These are phyloP conservation scores for Tricholoma hemisulphureum DNA, from an alignment of 768 basidiomycete species.

Conservation along the genomic window DNA sequence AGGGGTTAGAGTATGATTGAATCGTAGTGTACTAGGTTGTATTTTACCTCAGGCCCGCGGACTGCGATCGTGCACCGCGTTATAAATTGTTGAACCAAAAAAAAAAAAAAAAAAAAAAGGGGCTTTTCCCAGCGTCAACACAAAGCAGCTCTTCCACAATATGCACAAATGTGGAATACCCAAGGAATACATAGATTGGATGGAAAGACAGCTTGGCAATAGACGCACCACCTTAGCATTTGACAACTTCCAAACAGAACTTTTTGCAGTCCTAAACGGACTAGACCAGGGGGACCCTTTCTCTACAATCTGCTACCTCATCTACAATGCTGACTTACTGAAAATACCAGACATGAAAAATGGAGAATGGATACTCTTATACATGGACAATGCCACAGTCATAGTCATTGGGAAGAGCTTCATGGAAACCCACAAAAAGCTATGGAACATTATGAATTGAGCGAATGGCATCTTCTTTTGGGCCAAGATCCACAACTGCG, in stretches of 20 bases:
- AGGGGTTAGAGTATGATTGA: too few relatives aligned
- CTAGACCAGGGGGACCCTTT: constrained; percentile 27
- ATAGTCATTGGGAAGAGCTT: background rate
- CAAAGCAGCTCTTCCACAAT: constrained; percentile 27
- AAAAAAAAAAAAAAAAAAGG: too few relatives aligned
- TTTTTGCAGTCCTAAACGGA: constrained; percentile 18
- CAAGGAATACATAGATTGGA: constrained; percentile 12
- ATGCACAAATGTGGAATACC: constrained; percentile 8
- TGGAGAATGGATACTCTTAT: background rate
- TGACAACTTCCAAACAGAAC: constrained; percentile 20
- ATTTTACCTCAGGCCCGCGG: too few relatives aligned
- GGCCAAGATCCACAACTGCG: too few relatives aligned
- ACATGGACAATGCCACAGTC: background rate
- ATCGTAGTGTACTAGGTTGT: too few relatives aligned
- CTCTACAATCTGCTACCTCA: constrained; percentile 22
- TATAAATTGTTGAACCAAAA: too few relatives aligned
- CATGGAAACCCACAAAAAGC: background rate
- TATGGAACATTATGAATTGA: too few relatives aligned
- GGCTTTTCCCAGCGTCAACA: constrained; percentile 12
- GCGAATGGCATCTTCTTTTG: too few relatives aligned
- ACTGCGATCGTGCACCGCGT: too few relatives aligned
- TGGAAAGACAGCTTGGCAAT: constrained; percentile 14
- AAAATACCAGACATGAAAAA: constrained; percentile 9
- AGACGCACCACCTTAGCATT: constrained; percentile 23
- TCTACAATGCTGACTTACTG: constrained; percentile 23